Evolutionary conservation across 2,329 filamentous ascomycete genomes (phyloP).

Genomic region (Diaporthe ampelina): DNA sequence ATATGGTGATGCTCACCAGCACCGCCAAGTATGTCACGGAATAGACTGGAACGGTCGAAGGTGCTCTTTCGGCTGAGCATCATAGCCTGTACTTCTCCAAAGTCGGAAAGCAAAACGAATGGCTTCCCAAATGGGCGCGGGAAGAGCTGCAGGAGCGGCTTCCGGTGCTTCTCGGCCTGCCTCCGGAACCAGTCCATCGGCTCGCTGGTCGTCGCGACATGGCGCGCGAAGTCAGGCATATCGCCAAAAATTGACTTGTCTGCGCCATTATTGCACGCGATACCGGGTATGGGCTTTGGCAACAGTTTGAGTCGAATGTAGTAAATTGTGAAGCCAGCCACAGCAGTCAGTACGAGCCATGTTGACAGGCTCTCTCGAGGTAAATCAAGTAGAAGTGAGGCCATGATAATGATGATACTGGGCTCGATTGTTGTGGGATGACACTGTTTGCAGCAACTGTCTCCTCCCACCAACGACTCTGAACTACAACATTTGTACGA

Average conservation of each 20-base stretch:
- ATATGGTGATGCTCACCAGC: slow-evolving; percentile 24
- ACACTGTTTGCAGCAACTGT: background rate
- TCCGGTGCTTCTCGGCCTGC: slow-evolving; percentile 1
- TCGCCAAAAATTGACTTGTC: slow-evolving; percentile 12
- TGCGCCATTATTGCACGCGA: slow-evolving; percentile 29
- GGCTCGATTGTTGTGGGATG: background rate
- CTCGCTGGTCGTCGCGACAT: background rate
- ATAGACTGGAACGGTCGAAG: slow-evolving; percentile 29
- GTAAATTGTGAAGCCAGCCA: background rate
- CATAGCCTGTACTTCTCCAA: slow-evolving; percentile 43
- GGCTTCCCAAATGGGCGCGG: slow-evolving; percentile 53
- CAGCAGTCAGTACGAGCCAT: background rate
- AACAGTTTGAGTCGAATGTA: slow-evolving; percentile 6
- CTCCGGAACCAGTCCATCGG: slow-evolving; percentile 3
- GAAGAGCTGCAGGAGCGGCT: slow-evolving; percentile 60
- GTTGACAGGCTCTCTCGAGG: background rate
- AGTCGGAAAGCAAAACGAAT: slow-evolving; percentile 43
- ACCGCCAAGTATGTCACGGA: slow-evolving; percentile 24
- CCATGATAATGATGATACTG: background rate
- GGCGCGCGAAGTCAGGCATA: background rate
- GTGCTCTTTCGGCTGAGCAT: slow-evolving; percentile 42
- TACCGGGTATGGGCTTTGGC: slow-evolving; percentile 29
- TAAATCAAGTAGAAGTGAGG: background rate
- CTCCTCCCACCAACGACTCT: background rate
- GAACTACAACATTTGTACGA: background rate